A percentile compares a stretch with the other conserved stretches of the same genome.
These are phyloP conservation scores for Pseudogymnoascus sp. DNA, from an alignment of 2,329 filamentous ascomycete species.

Conservation along the genomic window DNA sequence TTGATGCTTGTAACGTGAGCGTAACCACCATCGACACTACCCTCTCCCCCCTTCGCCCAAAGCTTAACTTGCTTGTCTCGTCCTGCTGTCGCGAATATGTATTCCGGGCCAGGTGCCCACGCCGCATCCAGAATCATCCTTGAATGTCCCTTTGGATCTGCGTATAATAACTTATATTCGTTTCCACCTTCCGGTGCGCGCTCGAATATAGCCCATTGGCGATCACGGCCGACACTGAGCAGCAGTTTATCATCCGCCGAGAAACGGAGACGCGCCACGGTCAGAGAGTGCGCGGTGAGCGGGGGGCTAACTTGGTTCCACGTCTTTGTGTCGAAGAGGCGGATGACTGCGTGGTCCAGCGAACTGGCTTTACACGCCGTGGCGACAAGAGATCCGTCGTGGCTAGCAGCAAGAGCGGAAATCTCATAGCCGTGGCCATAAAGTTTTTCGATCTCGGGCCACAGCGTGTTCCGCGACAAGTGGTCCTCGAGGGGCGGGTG, in stretches of 20 bases:
- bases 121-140: slow-evolving; percentile 87
- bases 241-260: slow-evolving; percentile 65
- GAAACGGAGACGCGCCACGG: slow-evolving; percentile 76
- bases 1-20: slow-evolving; percentile 38
- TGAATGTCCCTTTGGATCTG: slow-evolving; percentile 77
- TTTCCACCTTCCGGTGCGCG: slow-evolving; percentile 33
- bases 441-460: slow-evolving; percentile 92
- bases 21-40: slow-evolving; percentile 21
- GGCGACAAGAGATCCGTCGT: slow-evolving; percentile 69
- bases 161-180: slow-evolving; percentile 50
- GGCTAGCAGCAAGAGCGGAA: slow-evolving; percentile 71
- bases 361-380: slow-evolving; percentile 91
- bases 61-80: slow-evolving; percentile 79
- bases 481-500: slow-evolving; percentile 85
- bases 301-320: slow-evolving; percentile 87
- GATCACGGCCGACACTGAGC: slow-evolving; percentile 82
- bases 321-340: slow-evolving; percentile 75
- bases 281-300: slow-evolving; percentile 77
- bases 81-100: slow-evolving; percentile 76
- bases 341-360: slow-evolving; percentile 87
- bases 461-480: slow-evolving; percentile 81
- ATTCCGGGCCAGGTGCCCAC: slow-evolving; percentile 55
- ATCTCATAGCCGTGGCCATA: slow-evolving; percentile 98
- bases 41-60: slow-evolving; percentile 42
- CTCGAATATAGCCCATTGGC: slow-evolving; percentile 82